Base-by-base conservation (phyloP, 176 grass and related monocot species). In the Oryza nivara region DNA sequence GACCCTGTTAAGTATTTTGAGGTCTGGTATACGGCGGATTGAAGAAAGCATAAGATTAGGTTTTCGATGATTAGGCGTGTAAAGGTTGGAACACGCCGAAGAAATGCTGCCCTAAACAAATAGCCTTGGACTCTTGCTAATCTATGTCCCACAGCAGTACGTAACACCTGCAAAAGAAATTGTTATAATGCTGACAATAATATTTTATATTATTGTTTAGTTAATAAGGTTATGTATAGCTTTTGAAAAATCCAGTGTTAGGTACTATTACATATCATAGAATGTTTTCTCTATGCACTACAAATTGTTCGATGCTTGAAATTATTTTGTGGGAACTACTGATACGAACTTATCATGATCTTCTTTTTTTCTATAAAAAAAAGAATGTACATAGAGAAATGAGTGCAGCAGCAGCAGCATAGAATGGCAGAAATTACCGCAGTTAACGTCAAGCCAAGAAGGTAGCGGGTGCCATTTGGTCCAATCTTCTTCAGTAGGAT, bases 61-160 rank as follows among this genome's bases (percentile, higher is more conserved):
- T 99, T 99, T 44, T 99, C 96, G 17, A 90, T 77, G 83, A 96
- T 99, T 74, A 99, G 67, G 16, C 89, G 85, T 30, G 91, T 85
- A 83, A 99, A 99, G 75, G 75, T 90, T 26, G 96, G 93, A 67
- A 96, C 81, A 2, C 93, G 93, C 67, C 88, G 88, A 85, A 99
- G 96, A 84, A 99, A 99, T 89, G 96, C 96, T 30, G 91, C 96
- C 84, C 90, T 89, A 85, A 99, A 99, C 79, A 99, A 92, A 88
- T 88, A 96, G 23, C 96, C 96, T 80, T 99, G 96, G 83, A 99
- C 91, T 90, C 82, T 88, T 32, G 96, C 96, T 87, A 99, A 72
- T 92, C 96, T 95, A 77, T 92, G 91, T 78, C 96, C 94, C 61
- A 99, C 85, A 61, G 96, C 91, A 80, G 96, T 99, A 67, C 93